A percentile compares a stretch with the other conserved stretches of the same genome.
Conservation (phyloP, 305 asterid genomes). For the Fraxinus ornus region DNA sequence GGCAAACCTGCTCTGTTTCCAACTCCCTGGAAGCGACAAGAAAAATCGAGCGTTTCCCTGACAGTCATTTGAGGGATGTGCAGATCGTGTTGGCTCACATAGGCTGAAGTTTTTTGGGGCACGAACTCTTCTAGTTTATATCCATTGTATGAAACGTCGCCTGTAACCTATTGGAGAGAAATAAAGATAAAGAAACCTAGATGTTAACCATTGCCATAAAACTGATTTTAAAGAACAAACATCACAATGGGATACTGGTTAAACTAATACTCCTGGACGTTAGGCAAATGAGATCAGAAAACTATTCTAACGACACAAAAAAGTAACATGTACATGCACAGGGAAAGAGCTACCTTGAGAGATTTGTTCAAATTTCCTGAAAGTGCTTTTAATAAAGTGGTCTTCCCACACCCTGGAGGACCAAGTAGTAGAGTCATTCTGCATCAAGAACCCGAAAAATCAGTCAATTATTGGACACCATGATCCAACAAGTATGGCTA, state of each 20-base stretch:
- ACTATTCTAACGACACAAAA: neutral
- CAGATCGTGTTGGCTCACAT: conserved; percentile 47
- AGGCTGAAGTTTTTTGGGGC: conserved; percentile 41
- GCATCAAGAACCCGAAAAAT: conserved; percentile 10
- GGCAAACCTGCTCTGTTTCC: conserved; percentile 41
- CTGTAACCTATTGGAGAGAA: conserved; percentile 31
- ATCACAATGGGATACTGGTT: neutral
- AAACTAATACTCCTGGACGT: neutral
- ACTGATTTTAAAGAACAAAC: neutral
- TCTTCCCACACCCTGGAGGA: conserved; percentile 54
- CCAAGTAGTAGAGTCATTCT: conserved; percentile 53
- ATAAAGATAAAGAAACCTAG: neutral
- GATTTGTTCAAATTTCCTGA: conserved; percentile 43
- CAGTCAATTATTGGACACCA: neutral
- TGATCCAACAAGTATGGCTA: neutral
- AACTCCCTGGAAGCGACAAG: conserved; percentile 41
- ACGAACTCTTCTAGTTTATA: conserved; percentile 37
- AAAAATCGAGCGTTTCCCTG: conserved; percentile 46
- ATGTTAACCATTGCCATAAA: neutral
- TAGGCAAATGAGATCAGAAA: neutral
- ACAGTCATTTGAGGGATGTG: conserved; percentile 51
- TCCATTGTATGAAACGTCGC: conserved; percentile 45
- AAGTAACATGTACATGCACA: neutral
- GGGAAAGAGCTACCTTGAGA: conserved; percentile 34
- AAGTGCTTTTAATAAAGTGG: conserved; percentile 46